Conservation (phyloP, 73 alveolate genomes). For the Paramecium sonneborni region DNA sequence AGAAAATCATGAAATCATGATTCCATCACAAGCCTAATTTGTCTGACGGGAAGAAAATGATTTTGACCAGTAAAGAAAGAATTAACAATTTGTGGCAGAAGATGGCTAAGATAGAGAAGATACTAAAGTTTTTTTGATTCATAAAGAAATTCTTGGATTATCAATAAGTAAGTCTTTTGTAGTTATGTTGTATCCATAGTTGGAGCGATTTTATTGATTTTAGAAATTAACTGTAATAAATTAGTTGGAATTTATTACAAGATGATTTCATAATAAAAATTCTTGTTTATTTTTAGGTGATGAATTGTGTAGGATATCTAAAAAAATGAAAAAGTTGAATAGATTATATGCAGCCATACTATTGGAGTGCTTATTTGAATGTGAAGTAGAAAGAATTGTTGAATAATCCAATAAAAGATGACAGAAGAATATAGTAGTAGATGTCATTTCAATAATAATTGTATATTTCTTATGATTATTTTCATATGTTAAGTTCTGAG, state of each 20-base stretch:
- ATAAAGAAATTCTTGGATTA: slow-evolving; percentile 93
- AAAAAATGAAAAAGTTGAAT: slow-evolving; percentile 81
- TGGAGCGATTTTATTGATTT: too few species aligned
- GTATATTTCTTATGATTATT: slow-evolving; percentile 41
- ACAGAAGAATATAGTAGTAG: slow-evolving; percentile 86
- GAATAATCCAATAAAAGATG: slow-evolving; percentile 82
- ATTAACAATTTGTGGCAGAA: slow-evolving; percentile 77
- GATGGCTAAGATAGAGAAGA: slow-evolving; percentile 84
- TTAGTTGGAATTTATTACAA: slow-evolving; percentile 67
- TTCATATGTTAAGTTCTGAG: not conserved
- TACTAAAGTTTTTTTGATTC: slow-evolving; percentile 90
- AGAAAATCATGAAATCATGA: slow-evolving; percentile 63
- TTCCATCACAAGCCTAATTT: slow-evolving; percentile 91
- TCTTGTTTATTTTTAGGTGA: slow-evolving; percentile 91
- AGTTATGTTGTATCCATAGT: slow-evolving; percentile 85
- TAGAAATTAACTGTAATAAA: too few species aligned
- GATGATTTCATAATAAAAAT: slow-evolving; percentile 73
- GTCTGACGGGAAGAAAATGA: slow-evolving; percentile 83
- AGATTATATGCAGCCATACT: slow-evolving; percentile 68
- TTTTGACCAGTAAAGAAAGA: slow-evolving; percentile 83
- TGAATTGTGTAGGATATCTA: slow-evolving; percentile 96
- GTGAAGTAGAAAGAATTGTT: slow-evolving; percentile 69
- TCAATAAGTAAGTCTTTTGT: slow-evolving; percentile 97
- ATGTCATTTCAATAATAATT: slow-evolving; percentile 83
- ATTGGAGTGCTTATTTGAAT: slow-evolving; percentile 34